These are phyloP conservation scores for Cyclotella choctawhatcheeana DNA, from an alignment of 108 stramenopile genomes.

Conservation along the genomic window DNA sequence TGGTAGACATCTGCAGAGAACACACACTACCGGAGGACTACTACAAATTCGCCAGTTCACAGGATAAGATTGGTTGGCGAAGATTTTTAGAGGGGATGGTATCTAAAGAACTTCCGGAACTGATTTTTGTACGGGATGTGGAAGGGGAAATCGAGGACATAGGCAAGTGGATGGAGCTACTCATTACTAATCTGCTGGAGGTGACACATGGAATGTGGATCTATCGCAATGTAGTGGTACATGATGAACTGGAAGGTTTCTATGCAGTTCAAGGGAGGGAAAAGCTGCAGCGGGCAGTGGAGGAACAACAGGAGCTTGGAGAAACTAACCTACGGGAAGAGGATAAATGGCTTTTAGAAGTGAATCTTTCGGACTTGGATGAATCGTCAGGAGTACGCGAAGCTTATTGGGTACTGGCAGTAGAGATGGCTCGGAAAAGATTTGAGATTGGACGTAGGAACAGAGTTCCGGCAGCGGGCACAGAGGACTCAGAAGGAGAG, in stretches of 20 bases:
- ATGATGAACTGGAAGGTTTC: background rate
- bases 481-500: too few relatives aligned
- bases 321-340: background rate
- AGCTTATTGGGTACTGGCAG: background rate
- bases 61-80: background rate
- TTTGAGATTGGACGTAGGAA: too few relatives aligned
- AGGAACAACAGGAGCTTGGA: background rate
- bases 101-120: background rate
- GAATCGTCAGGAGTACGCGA: background rate
- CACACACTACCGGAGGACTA: background rate
- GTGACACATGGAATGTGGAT: background rate
- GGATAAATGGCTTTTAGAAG: background rate
- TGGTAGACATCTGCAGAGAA: background rate
- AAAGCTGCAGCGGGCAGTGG: background rate
- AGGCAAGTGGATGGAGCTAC: background rate
- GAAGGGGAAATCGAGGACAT: background rate
- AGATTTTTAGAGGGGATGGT: too few relatives aligned
- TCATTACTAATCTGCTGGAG: constrained; percentile 6
- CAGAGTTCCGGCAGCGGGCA: too few relatives aligned
- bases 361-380: background rate
- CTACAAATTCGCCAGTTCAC: background rate
- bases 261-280: background rate
- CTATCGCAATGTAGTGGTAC: background rate
- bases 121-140: background rate
- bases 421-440: background rate